phyloP scores from a whole-genome alignment of 1,284 basidiomycete genomes.

The Bjerkandera adusta region DNA sequence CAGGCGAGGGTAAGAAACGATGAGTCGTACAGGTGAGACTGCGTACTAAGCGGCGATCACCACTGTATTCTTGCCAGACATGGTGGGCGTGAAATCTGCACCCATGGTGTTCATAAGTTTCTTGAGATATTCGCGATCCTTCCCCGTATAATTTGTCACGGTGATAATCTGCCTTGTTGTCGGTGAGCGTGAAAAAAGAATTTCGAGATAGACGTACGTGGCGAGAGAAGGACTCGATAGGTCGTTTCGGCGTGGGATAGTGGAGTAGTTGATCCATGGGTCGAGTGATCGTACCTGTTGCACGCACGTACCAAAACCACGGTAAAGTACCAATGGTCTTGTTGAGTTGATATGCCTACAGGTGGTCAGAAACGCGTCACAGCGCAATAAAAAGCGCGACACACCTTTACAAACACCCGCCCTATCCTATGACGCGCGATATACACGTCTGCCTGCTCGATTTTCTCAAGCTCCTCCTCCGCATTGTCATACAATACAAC shows the following conservation, averaged over 20 bases:
- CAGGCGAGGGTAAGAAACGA: not conserved
- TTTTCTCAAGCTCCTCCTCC: conserved; percentile 33
- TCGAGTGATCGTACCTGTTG: conserved; percentile 55
- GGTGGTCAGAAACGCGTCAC: conserved; percentile 6
- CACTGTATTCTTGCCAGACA: conserved; percentile 73
- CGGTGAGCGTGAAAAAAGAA: not conserved
- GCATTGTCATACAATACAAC: conserved; percentile 38
- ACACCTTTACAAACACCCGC: conserved; percentile 64
- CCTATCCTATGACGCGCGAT: conserved; percentile 71
- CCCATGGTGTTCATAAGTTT: conserved; percentile 77
- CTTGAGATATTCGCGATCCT: conserved; percentile 83
- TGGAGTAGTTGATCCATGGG: conserved; percentile 68
- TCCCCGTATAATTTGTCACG: conserved; percentile 85
- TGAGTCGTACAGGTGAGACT: conserved; percentile 1
- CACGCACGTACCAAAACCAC: conserved; percentile 81
- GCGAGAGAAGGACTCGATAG: conserved; percentile 37
- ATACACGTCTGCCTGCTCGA: conserved; percentile 61
- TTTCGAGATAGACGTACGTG: conserved; percentile 31
- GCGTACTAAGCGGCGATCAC: conserved; percentile 83
- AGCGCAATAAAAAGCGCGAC: conserved; percentile 12
- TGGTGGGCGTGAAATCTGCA: conserved; percentile 77
- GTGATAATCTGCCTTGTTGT: conserved; percentile 59
- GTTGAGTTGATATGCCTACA: conserved; percentile 51
- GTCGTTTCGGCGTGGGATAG: conserved; percentile 47
- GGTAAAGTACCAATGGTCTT: conserved; percentile 76